Evolutionary conservation across 305 asterid genomes (phyloP).

Genomic region (Fraxinus nigra): DNA sequence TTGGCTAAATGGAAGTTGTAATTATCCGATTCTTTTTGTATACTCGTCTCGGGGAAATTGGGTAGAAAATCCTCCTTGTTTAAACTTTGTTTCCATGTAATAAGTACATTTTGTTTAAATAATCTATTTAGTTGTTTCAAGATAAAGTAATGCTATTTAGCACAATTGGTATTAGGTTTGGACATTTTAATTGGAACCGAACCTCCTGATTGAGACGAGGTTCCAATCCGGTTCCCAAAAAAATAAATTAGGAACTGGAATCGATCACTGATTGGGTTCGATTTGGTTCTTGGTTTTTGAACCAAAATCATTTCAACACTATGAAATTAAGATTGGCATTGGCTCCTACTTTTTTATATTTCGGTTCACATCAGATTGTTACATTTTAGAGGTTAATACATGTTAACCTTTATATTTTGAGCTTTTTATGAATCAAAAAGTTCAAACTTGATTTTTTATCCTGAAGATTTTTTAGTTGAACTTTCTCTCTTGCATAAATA

Average conservation of each 20-base stretch:
- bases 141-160: background rate
- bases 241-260: background rate
- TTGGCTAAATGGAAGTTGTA: conserved; percentile 63
- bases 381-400: background rate
- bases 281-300: background rate
- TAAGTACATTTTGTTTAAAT: background rate
- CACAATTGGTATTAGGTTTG: too few species aligned
- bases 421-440: background rate
- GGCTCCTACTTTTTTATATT: background rate
- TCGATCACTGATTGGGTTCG: too few species aligned
- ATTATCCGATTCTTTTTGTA: conserved; percentile 53
- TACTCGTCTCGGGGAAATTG: conserved; percentile 25
- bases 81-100: conserved; percentile 25
- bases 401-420: background rate
- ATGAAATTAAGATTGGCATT: background rate
- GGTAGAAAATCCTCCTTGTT: conserved; percentile 30
- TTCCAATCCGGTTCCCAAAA: background rate
- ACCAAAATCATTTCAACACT: background rate
- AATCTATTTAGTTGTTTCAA: background rate
- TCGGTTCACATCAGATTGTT: background rate
- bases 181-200: background rate
- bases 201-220: background rate
- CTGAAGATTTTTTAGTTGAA: background rate
- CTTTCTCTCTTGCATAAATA: background rate
- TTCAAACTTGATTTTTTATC: background rate